Evolutionary conservation across 306 rosid genomes (phyloP), one percentile per base, ranked within the genome.

Genomic region (Rosa persica): DNA sequence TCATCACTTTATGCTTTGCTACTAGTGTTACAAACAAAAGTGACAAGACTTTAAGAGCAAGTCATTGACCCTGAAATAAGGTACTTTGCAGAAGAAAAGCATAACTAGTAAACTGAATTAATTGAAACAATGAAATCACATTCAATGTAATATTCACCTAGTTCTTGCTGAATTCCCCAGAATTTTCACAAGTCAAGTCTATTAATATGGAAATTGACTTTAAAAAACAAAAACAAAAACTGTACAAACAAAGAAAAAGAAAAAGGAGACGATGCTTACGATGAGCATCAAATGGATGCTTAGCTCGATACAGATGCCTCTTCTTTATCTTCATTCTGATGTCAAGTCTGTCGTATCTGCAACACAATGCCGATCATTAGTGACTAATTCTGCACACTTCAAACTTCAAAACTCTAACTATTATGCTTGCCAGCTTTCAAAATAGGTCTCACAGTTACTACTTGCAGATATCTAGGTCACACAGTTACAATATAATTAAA

Each of bases 281-380:
- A 76, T 84, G 67, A 82, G 82, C 78, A 76, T 51, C 49, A 80
- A 90, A 86, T 20, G 94, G 88, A 87, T 87, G 87, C 77, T 79
- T 86, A 25, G 84, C 78, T 62, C 81, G 88, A 78, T 87, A 76
- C 65, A 89, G 82, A 62, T 80, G 81, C 78, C 85, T 89, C 76
- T 85, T 91, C 61, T 75, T 68, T 85, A 82, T 80, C 72, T 83
- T 85, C 85, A 73, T 70, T 46, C 40, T 67, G 52, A 51, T 74
- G 43, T 64, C 12, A 64, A 64, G 40, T 15, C 10, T 15, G n/a
- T 5, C 68, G n/a, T 27, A 30, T 11, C 68, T 34, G 68, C 40
- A 30, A 15, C 68, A 62, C 68, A 62, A 62, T 13, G 42, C 42
- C 68, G 20, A 2, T 30, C 40, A 61, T 1, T 61, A 52, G 22